phyloP scores from a whole-genome alignment of 345 rosid species.

The Euphorbia pulcherrima region DNA sequence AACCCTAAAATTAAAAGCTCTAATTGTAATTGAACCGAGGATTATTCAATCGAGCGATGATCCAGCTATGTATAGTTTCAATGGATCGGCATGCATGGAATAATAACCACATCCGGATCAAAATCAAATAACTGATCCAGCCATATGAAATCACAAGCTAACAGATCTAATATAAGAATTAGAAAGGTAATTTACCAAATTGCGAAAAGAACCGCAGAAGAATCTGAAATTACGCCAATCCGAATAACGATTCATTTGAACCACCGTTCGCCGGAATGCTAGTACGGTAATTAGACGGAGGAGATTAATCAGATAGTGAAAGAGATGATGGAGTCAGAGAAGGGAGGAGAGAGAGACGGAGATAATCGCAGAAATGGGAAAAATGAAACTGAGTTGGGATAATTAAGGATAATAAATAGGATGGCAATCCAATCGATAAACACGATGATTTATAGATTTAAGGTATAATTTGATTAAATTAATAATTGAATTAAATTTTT shows the following conservation, averaged over 20 bases:
- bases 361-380: not conserved
- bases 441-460: no score
- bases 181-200: conserved; percentile 16
- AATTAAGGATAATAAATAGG: conserved; percentile 13
- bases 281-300: conserved; percentile 1
- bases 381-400: not conserved
- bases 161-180: conserved; percentile 20
- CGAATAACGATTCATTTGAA: conserved; percentile 9
- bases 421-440: no score
- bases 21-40: not conserved
- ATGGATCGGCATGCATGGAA: conserved; percentile 30
- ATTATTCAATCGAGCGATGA: not conserved
- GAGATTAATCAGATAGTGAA: not conserved
- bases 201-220: conserved; percentile 2
- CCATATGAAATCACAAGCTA: not conserved
- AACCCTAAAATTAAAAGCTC: conserved; percentile 14
- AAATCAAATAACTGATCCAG: conserved; percentile 10
- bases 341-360: not conserved
- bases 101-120: conserved; percentile 7
- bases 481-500: no score
- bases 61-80: not conserved
- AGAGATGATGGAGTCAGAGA: not conserved
- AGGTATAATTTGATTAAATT: no score
- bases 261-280: conserved; percentile 12
- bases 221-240: not conserved